These are phyloP conservation scores for Daldinia vernicosa DNA, from an alignment of 495 filamentous ascomycete species.

Conservation along the genomic window DNA sequence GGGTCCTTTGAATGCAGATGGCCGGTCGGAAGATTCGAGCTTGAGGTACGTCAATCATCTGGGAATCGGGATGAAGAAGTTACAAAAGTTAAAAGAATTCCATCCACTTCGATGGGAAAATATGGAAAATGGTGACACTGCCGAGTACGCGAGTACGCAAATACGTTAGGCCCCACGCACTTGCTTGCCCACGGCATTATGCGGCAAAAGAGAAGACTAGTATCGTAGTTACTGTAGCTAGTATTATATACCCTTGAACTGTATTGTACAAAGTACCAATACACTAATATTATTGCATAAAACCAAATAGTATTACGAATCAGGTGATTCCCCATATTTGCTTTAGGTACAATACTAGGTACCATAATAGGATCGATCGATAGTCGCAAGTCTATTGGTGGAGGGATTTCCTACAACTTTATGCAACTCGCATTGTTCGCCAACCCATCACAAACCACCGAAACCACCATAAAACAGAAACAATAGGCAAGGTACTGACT, in stretches of 20 bases:
- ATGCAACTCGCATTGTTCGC: constrained; percentile 12
- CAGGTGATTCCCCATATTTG: constrained; percentile 32
- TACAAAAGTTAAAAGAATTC: constrained; percentile 27
- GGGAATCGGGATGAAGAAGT: neutral
- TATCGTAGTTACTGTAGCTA: neutral
- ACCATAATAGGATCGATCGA: constrained; percentile 35
- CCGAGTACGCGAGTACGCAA: neutral
- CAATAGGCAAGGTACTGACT: constrained; percentile 2
- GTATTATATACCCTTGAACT: neutral
- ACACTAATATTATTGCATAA: constrained; percentile 1
- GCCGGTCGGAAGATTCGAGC: neutral
- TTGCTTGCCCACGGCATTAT: neutral
- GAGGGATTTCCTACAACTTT: constrained; percentile 17
- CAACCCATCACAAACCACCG: constrained; percentile 5
- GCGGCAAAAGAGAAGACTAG: neutral
- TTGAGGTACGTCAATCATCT: neutral
- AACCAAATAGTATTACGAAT: constrained; percentile 1
- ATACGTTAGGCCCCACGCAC: neutral
- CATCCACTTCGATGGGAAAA: constrained; percentile 24
- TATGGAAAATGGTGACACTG: neutral
- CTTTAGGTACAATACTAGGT: too few species aligned
- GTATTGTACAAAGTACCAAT: too few species aligned
- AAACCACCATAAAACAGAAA: neutral
- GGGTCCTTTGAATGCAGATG: neutral
- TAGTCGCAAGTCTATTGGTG: constrained; percentile 21